Base-by-base conservation (phyloP, 768 basidiomycete genomes). In the Fibroporia radiculosa region DNA sequence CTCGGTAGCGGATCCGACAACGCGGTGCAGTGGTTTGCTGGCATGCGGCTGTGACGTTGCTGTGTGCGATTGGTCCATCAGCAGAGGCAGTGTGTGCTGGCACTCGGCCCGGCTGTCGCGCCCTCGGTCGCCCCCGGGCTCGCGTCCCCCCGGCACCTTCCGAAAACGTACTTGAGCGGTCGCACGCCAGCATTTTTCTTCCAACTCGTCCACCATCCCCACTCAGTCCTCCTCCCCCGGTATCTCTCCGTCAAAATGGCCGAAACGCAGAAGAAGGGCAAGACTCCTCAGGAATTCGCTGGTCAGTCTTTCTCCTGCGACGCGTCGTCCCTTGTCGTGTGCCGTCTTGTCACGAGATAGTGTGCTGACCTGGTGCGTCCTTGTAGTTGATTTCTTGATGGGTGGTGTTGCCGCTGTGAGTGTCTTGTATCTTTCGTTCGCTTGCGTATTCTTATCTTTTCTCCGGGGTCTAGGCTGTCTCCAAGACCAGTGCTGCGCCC, bases 401-500 rank as follows among this genome's bases (percentile, higher is more conserved):
- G 91, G 91, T 66, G 91, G 89, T 83, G 85, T 91, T 59, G 90
- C 88, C 53, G 87, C 89, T 60, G 86, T 89, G 66, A 40, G 84
- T 72, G 52, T 20, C 6, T n/a, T 11, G 19, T 38, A 19, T 25
- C 31, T 24, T 24, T 0, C 32, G 7, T 26, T 49, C 31, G 24
- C 44, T 13, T 48, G 40, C 50, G 64, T 47, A 65, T 45, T 29
- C 25, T 48, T 32, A 42, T 48, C 36, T 49, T 27, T 48, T 48
- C 27, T 66, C n/a, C n/a, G n/a, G n/a, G n/a, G n/a, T n/a, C 22
- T 50, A 93, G 90, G 96, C 96, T 57, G 90, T 98, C 67, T 87
- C 96, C 45, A 99, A 99, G 81, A 98, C 96, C 55, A 88, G 87
- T 55, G 96, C 96, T 58, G 96, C 96, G 53, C 96, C 96, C 70